Evolutionary conservation across 208 protist species (phyloP), one percentile per base, ranked within the genome.

Genomic region (Angomonas deanei): DNA sequence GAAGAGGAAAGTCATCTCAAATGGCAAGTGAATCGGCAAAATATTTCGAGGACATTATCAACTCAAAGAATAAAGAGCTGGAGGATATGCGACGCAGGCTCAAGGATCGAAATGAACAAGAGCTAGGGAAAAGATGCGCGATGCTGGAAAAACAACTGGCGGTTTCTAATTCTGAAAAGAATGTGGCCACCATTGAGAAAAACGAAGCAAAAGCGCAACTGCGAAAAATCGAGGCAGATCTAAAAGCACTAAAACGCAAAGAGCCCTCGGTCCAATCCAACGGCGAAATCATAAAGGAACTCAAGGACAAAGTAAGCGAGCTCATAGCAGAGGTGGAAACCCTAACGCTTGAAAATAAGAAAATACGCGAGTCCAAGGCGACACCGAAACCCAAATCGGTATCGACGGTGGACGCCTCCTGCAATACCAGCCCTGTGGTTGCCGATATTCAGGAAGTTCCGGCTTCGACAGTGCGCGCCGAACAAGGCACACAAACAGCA

Each of bases 61-160:
- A n/a, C n/a, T n/a, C n/a, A 34, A 86, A 89, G 28, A 76, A 81
- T 47, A 64, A 60, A 6, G 80, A 89, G 46, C 48, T 81, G 17
- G 62, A 56, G 17, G 48, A 66, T 6, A 54, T 64, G 8, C 67
- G 58, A 0, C 72, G 64, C 42, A 72, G 72, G 38, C 53, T 52
- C 3, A 33, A 27, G 15, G 64, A 55, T 49, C 66, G 65, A 19
- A 75, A 74, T 47, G 65, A 74, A 5, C 71, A 64, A 6, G 75
- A 94, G 50, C 26, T 86, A 27, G 38, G 52, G 5, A 71, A 74
- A 42, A 73, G 84, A 0, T 90, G 78, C 57, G 72, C 78, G n/a
- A 57, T 62, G 3, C 64, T 91, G 26, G 82, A 94, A 58, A 88
- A 81, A 50, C 80, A 91, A 49, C 74, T 93, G 55, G 83, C 87